Base-by-base conservation (phyloP, 148 eudicot genomes). In the Dysphania ambrosioides region DNA sequence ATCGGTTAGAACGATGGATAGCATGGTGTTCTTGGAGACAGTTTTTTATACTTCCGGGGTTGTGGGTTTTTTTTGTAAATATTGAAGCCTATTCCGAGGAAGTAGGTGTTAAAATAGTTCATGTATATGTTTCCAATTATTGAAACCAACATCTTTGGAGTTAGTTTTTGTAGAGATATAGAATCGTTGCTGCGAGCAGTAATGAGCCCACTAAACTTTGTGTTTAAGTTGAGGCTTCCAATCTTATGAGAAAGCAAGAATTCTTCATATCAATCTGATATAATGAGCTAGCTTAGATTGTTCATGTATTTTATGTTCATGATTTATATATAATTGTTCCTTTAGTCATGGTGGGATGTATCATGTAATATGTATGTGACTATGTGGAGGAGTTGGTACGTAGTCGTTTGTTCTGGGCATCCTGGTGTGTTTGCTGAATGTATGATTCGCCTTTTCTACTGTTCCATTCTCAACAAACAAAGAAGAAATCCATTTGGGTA, bases 191-290 rank as follows among this genome's bases (percentile, higher is more conserved):
- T 61, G 60, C n/a, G 55, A 67, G 34, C 32, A 24, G 26, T 67
- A 40, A n/a, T n/a, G 55, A 67, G 71, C 71, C 71, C 53, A 55
- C 34, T 67, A n/a, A n/a, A n/a, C n/a, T n/a, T n/a, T n/a, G n/a
- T n/a, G n/a, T n/a, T n/a, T n/a, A 24, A 67, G 71, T 67, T 34
- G 71, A 67, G 71, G 71, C 71, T 67, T n/a, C 1, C 32, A 42
- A n/a, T n/a, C n/a, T n/a, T n/a, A n/a, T n/a, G n/a, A 67, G 71
- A 41, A 67, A 26, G 26, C 34, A 67, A 40, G 41, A 41, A 67
- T 41, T 41, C n/a, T 67, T 6, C 55, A 12, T 67, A 23, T 24
- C 21, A 15, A 65, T 64, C 29, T 65, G 47, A 6, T 36, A 32
- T 30, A 12, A 29, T 31, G 19, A 30, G 47, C n/a, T 7, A 63